phyloP scores from a whole-genome alignment of 768 basidiomycete genomes.

The Tephrocybe rancida region DNA sequence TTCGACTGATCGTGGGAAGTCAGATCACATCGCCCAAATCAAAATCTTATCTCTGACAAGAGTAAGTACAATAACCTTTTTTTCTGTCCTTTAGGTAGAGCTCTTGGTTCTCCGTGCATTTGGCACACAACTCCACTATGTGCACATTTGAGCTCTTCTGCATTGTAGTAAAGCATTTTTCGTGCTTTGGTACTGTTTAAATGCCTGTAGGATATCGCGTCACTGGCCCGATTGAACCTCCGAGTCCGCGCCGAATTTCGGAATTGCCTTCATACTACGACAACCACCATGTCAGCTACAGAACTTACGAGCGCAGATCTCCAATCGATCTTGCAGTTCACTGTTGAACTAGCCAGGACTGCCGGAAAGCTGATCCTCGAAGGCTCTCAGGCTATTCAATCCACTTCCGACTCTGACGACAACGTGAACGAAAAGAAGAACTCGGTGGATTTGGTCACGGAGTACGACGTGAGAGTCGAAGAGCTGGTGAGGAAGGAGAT shows the following conservation, averaged over 20 bases:
- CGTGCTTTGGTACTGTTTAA: too few species aligned
- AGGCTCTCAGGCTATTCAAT: slow-evolving; percentile 75
- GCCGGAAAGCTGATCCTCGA: slow-evolving; percentile 79
- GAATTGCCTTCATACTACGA: background rate
- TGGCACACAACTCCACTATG: too few species aligned
- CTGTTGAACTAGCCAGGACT: slow-evolving; percentile 66
- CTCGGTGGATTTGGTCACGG: slow-evolving; percentile 91
- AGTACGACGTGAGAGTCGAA: slow-evolving; percentile 92
- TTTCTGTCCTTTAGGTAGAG: too few species aligned
- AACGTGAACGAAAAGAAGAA: slow-evolving; percentile 88
- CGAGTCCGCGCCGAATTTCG: background rate
- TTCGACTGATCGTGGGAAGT: slow-evolving; percentile 43
- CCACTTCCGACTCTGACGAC: slow-evolving; percentile 49
- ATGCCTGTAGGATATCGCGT: too few species aligned
- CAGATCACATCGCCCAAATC: slow-evolving; percentile 20
- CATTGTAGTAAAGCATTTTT: too few species aligned
- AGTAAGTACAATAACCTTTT: too few species aligned
- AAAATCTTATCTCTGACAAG: slow-evolving; percentile 18
- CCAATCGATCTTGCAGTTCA: slow-evolving; percentile 65
- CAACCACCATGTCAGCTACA: slow-evolving; percentile 32
- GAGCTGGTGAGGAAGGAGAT: slow-evolving; percentile 78
- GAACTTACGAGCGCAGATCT: slow-evolving; percentile 53
- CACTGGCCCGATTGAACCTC: background rate
- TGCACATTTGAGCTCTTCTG: too few species aligned
- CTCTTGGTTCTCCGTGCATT: too few species aligned